These are phyloP conservation scores for Elongisporangium undulatum DNA, from an alignment of 352 stramenopile species.

Conservation along the genomic window DNA sequence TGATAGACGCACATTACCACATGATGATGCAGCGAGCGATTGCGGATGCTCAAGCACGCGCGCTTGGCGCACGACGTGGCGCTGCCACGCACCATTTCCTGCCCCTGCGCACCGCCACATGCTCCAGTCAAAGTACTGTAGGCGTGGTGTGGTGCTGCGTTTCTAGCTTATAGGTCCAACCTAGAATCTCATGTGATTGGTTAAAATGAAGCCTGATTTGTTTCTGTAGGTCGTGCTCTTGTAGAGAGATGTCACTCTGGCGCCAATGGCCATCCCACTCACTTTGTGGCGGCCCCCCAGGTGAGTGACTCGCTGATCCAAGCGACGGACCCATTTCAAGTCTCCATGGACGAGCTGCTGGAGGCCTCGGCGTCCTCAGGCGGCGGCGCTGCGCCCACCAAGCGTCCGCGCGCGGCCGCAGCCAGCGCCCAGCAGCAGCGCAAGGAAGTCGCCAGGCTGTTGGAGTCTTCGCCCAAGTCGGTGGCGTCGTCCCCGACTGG, in stretches of 20 bases:
- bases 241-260: slow-evolving; percentile 37
- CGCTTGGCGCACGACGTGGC: slow-evolving; percentile 14
- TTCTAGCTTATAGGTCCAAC: not conserved
- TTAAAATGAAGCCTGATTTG: not conserved
- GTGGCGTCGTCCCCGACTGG: slow-evolving; percentile 3
- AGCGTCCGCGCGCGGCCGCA: slow-evolving; percentile 6
- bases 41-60: slow-evolving; percentile 3
- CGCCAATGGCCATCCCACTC: not conserved
- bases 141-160: not conserved
- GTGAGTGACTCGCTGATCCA: not conserved
- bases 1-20: not conserved
- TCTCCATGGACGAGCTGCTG: slow-evolving; percentile 12
- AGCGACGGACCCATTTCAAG: not conserved
- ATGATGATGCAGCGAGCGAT: not conserved
- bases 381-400: slow-evolving; percentile 2
- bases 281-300: not conserved
- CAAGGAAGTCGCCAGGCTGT: not conserved
- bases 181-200: not conserved
- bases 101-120: slow-evolving; percentile 28
- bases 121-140: not conserved
- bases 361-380: slow-evolving; percentile 9
- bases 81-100: slow-evolving; percentile 15
- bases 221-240: slow-evolving; percentile 9
- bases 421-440: slow-evolving; percentile 4
- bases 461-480: not conserved